Evolutionary conservation across 176 grass and related monocot species (phyloP).

Genomic region (Carex cristatella): DNA sequence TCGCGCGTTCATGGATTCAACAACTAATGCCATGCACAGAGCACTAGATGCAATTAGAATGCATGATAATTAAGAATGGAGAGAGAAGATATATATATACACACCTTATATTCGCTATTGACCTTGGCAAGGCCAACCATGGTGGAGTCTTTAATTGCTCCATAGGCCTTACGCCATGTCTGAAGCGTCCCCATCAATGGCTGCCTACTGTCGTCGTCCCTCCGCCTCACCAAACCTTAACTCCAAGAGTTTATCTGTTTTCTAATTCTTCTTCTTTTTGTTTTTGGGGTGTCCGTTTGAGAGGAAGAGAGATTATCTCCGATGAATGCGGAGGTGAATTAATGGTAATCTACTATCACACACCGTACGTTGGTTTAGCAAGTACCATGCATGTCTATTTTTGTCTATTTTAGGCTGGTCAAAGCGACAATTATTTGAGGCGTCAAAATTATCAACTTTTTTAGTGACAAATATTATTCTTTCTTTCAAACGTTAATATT

Average conservation of each 20-base stretch:
- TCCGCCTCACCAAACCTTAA: slow-evolving; percentile 5
- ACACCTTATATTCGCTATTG: slow-evolving; percentile 95
- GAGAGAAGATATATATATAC: too few relatives aligned
- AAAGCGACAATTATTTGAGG: not conserved
- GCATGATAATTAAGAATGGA: not conserved
- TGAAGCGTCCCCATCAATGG: slow-evolving; percentile 35
- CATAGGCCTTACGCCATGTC: slow-evolving; percentile 93
- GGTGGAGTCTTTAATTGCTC: slow-evolving; percentile 97
- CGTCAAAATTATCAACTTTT: not conserved
- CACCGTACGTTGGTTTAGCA: not conserved
- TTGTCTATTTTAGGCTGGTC: not conserved
- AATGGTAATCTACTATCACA: not conserved
- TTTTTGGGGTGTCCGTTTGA: slow-evolving; percentile 12
- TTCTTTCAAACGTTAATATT: too few relatives aligned
- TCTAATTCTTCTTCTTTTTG: slow-evolving; percentile 27
- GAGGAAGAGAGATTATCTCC: not conserved
- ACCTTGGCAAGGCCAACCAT: slow-evolving; percentile 96
- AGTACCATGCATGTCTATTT: not conserved
- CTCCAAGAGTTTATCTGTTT: not conserved
- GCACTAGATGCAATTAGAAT: too few relatives aligned
- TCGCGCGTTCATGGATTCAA: too few relatives aligned
- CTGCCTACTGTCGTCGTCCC: slow-evolving; percentile 23
- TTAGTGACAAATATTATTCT: too few relatives aligned
- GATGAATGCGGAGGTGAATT: not conserved
- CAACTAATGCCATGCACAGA: too few relatives aligned